Base-by-base conservation (phyloP, 257 asterid species). In the Asclepias syriaca region DNA sequence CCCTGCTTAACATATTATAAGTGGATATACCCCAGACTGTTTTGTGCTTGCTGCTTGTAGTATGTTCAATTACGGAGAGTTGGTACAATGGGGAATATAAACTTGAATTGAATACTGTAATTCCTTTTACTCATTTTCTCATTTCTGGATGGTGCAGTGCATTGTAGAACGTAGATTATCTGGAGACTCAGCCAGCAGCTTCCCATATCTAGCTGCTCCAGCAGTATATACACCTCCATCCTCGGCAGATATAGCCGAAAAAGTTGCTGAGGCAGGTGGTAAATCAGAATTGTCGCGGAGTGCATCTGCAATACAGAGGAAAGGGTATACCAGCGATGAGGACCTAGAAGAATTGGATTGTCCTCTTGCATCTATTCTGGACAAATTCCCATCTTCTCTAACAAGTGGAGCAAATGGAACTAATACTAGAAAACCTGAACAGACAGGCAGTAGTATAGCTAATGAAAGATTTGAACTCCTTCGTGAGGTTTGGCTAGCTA, bases 271-370 rank as follows among this genome's bases (percentile, higher is more conserved):
- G 78, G 87, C 81, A 0, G 83, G 87, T 19, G 80, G 83, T 66
- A 75, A 74, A 58, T 73, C 82, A 64, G 84, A 79, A 61, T 73
- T 88, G 37, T 85, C 86, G 16, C 60, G 87, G 77, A 89, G 88
- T 40, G 82, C 97, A 70, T 89, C 99, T 55, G 69, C 87, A 0
- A 83, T 88, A 68, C 97, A 85, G 85, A 87, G 94, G 76, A 95
- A 95, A 79, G 99, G 97, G 51, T 89, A 92, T 83, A 88, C 98
- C 39, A 92, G 98, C 18, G 98, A 92, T 5, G 99, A 91, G 73
- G 98, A 91, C 82, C 85, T 95, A 53, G 95, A 87, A 46, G 98
- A 90, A 73, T 78, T 92, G 61, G 93, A 92, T 79, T 81, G 84
- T 65, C 90, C 96, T 64, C 83, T 88, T 51, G 60, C 82, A 15